A percentile compares a stretch with the other conserved stretches of the same genome.
Evolutionary conservation across 2,329 filamentous ascomycete species (phyloP).

Genomic region (Coniochaeta hoffmannii): DNA sequence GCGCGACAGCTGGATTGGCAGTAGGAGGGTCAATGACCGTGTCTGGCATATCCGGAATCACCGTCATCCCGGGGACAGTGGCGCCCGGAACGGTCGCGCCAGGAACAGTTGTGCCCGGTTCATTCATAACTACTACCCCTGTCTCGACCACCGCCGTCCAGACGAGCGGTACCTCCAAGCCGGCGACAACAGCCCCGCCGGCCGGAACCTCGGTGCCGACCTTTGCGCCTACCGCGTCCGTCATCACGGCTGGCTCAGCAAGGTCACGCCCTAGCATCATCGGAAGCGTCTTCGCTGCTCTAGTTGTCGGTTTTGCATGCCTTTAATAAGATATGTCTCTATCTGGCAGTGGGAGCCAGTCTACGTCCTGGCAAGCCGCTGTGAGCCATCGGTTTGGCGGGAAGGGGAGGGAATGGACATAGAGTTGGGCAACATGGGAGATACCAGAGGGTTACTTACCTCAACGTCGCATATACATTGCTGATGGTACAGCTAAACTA

Average conservation of each 20-base stretch:
- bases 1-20: background rate
- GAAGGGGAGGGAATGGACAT: background rate
- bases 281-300: background rate
- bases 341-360: background rate
- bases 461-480: background rate
- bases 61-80: conserved; percentile 1
- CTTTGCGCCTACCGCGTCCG: background rate
- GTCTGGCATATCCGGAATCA: background rate
- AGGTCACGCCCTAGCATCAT: background rate
- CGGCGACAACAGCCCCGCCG: background rate
- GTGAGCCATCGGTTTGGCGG: too few species aligned
- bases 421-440: background rate
- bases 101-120: background rate
- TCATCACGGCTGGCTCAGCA: background rate
- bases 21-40: conserved; percentile 1
- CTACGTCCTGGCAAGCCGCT: too few species aligned
- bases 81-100: background rate
- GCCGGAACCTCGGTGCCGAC: background rate
- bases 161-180: background rate
- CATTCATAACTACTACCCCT: background rate
- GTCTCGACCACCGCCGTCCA: background rate
- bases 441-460: background rate
- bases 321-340: background rate
- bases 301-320: background rate
- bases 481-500: background rate